Evolutionary conservation across 2,329 filamentous ascomycete genomes (phyloP).

Genomic region (Aspergillus phoenicis): DNA sequence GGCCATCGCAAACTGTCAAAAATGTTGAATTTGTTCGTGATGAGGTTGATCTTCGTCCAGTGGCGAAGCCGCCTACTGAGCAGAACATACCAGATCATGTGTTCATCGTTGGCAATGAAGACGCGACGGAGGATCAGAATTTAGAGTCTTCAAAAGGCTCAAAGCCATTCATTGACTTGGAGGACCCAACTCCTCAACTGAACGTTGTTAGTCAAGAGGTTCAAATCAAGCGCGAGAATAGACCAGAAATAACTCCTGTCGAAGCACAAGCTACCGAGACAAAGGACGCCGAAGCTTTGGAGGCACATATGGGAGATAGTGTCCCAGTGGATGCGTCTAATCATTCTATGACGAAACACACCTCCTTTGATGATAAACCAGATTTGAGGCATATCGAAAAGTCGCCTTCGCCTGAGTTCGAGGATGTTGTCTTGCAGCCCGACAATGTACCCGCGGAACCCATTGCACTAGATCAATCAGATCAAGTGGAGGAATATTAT

Average conservation of each 20-base stretch:
- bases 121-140: constrained; percentile 43
- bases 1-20: constrained; percentile 27
- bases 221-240: background rate
- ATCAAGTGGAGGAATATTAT: constrained; percentile 6
- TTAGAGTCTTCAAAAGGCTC: constrained; percentile 37
- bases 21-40: constrained; percentile 37
- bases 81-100: constrained; percentile 26
- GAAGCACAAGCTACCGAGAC: background rate
- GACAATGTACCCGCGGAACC: constrained; percentile 17
- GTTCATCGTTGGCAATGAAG: constrained; percentile 32
- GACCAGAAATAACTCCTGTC: background rate
- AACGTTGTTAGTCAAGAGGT: background rate
- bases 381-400: constrained; percentile 20
- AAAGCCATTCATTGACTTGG: constrained; percentile 37
- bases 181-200: constrained; percentile 24
- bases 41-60: constrained; percentile 24
- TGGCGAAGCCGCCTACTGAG: constrained; percentile 27
- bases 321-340: constrained; percentile 27
- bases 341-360: constrained; percentile 11
- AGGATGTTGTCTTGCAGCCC: constrained; percentile 24
- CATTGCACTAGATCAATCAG: background rate
- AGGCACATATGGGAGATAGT: constrained; percentile 11
- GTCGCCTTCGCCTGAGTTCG: constrained; percentile 38
- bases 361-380: background rate
- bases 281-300: background rate